These are phyloP conservation scores for Massariosphaeria phaeospora DNA, from an alignment of 495 filamentous ascomycete species.

Conservation along the genomic window DNA sequence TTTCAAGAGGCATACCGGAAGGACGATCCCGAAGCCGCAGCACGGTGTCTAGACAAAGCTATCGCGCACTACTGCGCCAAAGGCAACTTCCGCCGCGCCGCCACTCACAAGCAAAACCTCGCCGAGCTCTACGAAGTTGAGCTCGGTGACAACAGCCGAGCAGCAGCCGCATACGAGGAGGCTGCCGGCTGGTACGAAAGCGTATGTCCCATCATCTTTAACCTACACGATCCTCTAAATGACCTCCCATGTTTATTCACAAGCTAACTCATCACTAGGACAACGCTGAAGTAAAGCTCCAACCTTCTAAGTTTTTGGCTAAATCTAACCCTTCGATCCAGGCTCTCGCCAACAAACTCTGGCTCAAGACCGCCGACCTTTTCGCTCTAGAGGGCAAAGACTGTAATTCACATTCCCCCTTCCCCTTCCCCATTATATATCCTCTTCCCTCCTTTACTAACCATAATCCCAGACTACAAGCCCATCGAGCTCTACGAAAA, in stretches of 20 bases:
- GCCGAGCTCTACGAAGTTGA: conserved; percentile 79
- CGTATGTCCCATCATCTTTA: conserved; percentile 50
- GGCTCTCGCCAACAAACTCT: conserved; percentile 77
- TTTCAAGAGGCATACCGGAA: conserved; percentile 27
- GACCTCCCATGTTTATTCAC: too few species aligned
- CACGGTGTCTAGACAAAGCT: conserved; percentile 30
- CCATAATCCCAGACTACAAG: conserved; percentile 30
- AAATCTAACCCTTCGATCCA: conserved; percentile 42
- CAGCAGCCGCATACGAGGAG: conserved; percentile 68
- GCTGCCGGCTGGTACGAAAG: conserved; percentile 90
- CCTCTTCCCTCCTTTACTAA: too few species aligned
- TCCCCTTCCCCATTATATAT: background rate
- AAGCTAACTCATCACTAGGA: conserved; percentile 21
- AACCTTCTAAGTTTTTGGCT: background rate
- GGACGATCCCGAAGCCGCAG: conserved; percentile 25
- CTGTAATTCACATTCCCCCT: conserved; percentile 37
- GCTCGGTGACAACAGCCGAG: conserved; percentile 66
- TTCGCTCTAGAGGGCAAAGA: conserved; percentile 66
- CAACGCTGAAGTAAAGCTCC: conserved; percentile 24
- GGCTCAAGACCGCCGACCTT: conserved; percentile 81
- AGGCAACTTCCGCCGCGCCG: conserved; percentile 83
- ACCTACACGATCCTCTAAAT: background rate
- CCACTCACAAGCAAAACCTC: conserved; percentile 78
- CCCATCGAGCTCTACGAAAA: conserved; percentile 64
- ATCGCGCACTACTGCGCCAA: conserved; percentile 30